These are phyloP conservation scores for Pelargonium australe DNA, from an alignment of 441 rosid species.

Conservation along the genomic window DNA sequence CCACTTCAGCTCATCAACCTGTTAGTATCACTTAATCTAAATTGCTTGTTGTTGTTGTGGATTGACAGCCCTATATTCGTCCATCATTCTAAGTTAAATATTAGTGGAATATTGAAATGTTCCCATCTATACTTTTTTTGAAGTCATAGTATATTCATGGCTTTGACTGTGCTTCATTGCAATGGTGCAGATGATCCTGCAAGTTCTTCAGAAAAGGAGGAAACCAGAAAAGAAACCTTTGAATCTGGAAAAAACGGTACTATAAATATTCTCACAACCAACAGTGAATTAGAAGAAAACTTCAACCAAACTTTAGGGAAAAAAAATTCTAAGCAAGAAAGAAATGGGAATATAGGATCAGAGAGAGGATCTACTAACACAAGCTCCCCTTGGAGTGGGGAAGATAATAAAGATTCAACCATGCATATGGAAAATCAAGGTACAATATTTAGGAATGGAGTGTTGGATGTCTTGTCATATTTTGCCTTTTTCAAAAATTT, in stretches of 20 bases:
- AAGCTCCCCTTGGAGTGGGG: constrained; percentile 16
- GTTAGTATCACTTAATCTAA: no score
- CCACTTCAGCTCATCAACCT: not conserved
- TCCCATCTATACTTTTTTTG: not conserved
- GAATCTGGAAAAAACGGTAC: constrained; percentile 21
- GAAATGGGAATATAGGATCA: not conserved
- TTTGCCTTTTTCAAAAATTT: no score
- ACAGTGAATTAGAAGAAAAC: constrained; percentile 16
- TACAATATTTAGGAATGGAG: not conserved
- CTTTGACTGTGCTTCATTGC: not conserved
- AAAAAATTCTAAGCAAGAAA: constrained; percentile 16
- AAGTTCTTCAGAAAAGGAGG: no score
- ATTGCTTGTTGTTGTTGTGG: no score
- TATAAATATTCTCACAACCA: not conserved
- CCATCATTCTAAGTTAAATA: no score
- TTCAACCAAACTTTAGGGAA: constrained; percentile 15
- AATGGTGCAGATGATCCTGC: constrained; percentile 15
- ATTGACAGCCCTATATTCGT: no score
- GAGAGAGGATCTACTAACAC: constrained; percentile 7
- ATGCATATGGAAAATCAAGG: constrained; percentile 20
- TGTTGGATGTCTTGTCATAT: no score
- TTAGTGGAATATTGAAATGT: no score
- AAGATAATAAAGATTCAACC: constrained; percentile 21
- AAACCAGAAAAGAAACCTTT: not conserved
- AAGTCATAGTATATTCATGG: not conserved